Evolutionary conservation across 1,284 basidiomycete species (phyloP).

Genomic region (Trametes versicolor): DNA sequence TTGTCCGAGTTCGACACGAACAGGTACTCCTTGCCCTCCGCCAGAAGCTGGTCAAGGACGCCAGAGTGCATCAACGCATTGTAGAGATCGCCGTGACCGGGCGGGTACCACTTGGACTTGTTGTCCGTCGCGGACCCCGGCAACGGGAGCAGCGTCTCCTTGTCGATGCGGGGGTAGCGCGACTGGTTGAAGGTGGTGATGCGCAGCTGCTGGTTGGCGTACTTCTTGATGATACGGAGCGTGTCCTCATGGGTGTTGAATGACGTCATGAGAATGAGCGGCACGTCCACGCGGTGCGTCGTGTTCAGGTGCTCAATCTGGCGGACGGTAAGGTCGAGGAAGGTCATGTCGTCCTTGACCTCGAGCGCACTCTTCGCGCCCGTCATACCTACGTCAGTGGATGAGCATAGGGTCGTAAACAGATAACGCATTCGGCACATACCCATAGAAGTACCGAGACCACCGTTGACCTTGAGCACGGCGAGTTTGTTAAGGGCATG

Average conservation of each 20-base stretch:
- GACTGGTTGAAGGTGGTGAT: slow-evolving; percentile 99
- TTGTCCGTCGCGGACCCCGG: slow-evolving; percentile 89
- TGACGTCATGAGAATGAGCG: slow-evolving; percentile 99
- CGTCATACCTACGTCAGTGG: slow-evolving; percentile 76
- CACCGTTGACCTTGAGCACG: slow-evolving; percentile 99
- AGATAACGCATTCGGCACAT: slow-evolving; percentile 34
- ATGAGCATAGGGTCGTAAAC: slow-evolving; percentile 1
- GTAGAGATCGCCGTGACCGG: slow-evolving; percentile 98
- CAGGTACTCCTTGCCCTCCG: slow-evolving; percentile 98
- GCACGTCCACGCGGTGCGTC: slow-evolving; percentile 82
- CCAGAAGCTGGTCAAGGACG: slow-evolving; percentile 93
- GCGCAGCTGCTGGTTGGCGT: slow-evolving; percentile 97
- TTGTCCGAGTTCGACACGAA: slow-evolving; percentile 99
- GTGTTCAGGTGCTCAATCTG: slow-evolving; percentile 95
- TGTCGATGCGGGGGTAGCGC: slow-evolving; percentile 96
- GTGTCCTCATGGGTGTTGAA: slow-evolving; percentile 99
- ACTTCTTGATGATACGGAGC: slow-evolving; percentile 98
- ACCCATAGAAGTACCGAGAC: slow-evolving; percentile 98
- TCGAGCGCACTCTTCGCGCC: slow-evolving; percentile 93
- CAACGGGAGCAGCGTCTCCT: slow-evolving; percentile 93
- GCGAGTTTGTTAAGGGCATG: slow-evolving; percentile 92
- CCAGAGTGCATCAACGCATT: slow-evolving; percentile 95
- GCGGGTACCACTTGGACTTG: slow-evolving; percentile 99
- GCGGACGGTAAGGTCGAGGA: slow-evolving; percentile 96
- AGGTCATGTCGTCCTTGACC: slow-evolving; percentile 98